Conservation (phyloP, 73 alveolate species). For the Blepharisma japonicum region DNA sequence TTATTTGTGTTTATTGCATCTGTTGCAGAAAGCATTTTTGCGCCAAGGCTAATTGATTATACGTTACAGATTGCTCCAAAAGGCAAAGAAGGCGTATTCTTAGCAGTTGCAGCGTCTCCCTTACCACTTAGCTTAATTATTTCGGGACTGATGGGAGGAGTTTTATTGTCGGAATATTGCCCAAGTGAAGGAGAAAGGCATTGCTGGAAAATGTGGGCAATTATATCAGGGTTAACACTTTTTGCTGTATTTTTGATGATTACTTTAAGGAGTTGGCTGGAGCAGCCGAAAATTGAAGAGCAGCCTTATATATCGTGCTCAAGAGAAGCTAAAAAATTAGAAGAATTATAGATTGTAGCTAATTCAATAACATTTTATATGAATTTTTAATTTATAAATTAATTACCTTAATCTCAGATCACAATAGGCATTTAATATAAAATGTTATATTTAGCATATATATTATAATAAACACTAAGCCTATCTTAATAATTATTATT, state of each 20-base stretch:
- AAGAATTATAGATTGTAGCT: too few species aligned
- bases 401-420: too few species aligned
- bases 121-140: background rate
- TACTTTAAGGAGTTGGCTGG: background rate
- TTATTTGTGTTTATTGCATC: conserved; percentile 4
- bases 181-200: conserved; percentile 26
- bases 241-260: background rate
- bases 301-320: too few species aligned
- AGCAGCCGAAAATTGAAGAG: background rate
- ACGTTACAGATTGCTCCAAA: conserved; percentile 19
- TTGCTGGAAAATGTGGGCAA: conserved; percentile 24
- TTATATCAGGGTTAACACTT: background rate
- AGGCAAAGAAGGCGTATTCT: conserved; percentile 25
- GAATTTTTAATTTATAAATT: too few species aligned
- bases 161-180: background rate
- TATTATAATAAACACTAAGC: too few species aligned
- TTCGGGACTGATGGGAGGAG: conserved; percentile 11
- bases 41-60: conserved; percentile 17
- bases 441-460: too few species aligned
- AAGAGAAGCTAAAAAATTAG: too few species aligned
- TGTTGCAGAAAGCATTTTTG: conserved; percentile 18
- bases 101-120: conserved; percentile 12
- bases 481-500: too few species aligned
- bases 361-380: too few species aligned
- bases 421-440: too few species aligned